phyloP scores from a whole-genome alignment of 2,329 filamentous ascomycete genomes.

The Didymella pomorum region DNA sequence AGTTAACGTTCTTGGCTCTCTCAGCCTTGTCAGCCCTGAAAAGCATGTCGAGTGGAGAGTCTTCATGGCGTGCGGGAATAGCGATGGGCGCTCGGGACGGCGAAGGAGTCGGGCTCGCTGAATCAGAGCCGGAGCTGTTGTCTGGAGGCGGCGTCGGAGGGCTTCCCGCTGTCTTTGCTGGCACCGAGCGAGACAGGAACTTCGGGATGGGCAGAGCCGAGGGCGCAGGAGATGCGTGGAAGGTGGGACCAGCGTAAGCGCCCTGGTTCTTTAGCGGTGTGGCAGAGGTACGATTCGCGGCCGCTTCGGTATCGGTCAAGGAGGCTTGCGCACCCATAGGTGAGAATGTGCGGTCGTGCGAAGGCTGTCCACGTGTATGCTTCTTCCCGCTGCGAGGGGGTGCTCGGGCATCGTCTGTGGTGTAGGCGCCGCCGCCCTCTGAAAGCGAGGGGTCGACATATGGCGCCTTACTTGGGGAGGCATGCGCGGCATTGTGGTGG shows the following conservation, averaged over 20 bases:
- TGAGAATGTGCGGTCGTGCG: constrained; percentile 39
- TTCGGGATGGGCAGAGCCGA: constrained; percentile 90
- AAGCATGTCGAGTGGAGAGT: constrained; percentile 87
- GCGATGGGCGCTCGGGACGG: constrained; percentile 59
- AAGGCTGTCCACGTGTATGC: constrained; percentile 42
- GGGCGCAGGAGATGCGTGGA: constrained; percentile 92
- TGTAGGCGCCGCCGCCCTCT: constrained; percentile 36
- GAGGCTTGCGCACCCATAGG: constrained; percentile 28
- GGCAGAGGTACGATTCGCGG: constrained; percentile 29
- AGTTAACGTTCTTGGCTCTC: constrained; percentile 67
- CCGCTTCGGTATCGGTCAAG: constrained; percentile 41
- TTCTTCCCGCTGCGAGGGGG: constrained; percentile 42
- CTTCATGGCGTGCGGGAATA: constrained; percentile 58
- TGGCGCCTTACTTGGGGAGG: constrained; percentile 27
- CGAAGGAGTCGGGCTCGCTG: constrained; percentile 54
- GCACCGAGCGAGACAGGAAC: constrained; percentile 80
- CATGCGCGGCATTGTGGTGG: constrained; percentile 26
- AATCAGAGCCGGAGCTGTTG: constrained; percentile 53
- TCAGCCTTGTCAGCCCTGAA: constrained; percentile 88
- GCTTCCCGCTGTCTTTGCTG: constrained; percentile 56
- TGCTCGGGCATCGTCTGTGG: constrained; percentile 40
- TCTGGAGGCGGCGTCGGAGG: constrained; percentile 61
- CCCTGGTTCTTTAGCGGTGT: constrained; percentile 49
- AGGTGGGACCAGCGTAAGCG: constrained; percentile 90
- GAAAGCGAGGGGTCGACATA: constrained; percentile 27